Base-by-base conservation (phyloP, 78 protist genomes). In the Cavenderia fasciculata region DNA sequence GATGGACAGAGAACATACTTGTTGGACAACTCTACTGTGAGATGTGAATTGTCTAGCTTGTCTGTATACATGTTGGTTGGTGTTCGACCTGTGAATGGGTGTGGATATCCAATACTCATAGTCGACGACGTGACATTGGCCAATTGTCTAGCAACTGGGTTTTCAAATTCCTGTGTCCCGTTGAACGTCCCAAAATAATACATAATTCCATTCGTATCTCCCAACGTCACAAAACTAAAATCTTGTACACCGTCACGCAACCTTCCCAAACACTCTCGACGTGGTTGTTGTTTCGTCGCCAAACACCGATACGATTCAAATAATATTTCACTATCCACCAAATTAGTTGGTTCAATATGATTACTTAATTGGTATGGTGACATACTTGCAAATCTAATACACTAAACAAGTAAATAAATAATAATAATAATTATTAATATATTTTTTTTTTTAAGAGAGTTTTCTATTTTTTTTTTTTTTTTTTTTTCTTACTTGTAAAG, bases 51-150 rank as follows among this genome's bases (percentile, higher is more conserved):
- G 1, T 49, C 71, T 44, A 40, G 47, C 27, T 82, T 82, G 21
- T 82, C 90, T 0, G 90, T 82, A 34, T 82, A 82, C 90, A 82
- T 82, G 44, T 82, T 82, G 6, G 90, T 82, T 4, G 70, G 36
- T 11, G 44, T 46, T 38, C 90, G 34, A 33, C 71, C 47, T 5
- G 38, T 71, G 27, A 82, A 82, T 40, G 90, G 76, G 40, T 49
- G 62, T 38, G 90, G 90, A 56, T 82, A 82, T 16, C 90, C 90
- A 66, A 82, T 82, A 12, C 74, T 61, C 90, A 82, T 82, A 1
- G 65, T 29, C 8, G 90, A 82, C 0, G 73, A 57, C 7, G 76
- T 69, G 7, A 82, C 90, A 1, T 44, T 65, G 2, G 68, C 71
- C 1, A 68, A 23, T 21, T 82, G 65, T 68, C 90, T 82, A 0